phyloP scores from a whole-genome alignment of 2,329 filamentous ascomycete genomes.

The Xylariaceae sp. region DNA sequence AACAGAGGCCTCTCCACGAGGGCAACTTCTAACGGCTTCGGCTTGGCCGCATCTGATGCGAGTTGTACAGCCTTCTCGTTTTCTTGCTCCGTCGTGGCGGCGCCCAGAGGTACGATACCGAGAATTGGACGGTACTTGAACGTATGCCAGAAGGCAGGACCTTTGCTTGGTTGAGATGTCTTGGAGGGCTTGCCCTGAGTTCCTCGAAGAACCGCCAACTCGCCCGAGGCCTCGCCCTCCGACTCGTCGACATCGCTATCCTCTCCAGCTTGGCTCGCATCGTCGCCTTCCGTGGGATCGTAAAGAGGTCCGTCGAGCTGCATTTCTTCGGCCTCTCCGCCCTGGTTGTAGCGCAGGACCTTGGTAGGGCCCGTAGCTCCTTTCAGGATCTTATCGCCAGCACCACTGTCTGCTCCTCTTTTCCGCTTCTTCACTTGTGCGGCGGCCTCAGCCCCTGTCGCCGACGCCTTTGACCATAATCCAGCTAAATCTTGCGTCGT shows the following conservation, averaged over 20 bases:
- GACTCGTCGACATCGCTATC: conserved; percentile 33
- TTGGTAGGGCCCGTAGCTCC: conserved; percentile 34
- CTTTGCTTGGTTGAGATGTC: conserved; percentile 17
- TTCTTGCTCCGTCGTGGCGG: conserved; percentile 31
- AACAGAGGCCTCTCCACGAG: conserved; percentile 81
- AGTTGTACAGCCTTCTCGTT: conserved; percentile 14
- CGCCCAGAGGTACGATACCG: conserved; percentile 53
- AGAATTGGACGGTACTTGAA: conserved; percentile 94
- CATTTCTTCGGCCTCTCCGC: conserved; percentile 25
- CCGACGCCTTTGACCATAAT: conserved; percentile 26
- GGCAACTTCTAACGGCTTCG: conserved; percentile 65
- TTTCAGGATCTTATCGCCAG: conserved; percentile 48
- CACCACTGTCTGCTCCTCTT: conserved; percentile 46
- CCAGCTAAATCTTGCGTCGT: conserved; percentile 61
- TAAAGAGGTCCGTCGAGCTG: conserved; percentile 23
- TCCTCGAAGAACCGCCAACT: conserved; percentile 30
- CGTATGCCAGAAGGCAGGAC: conserved; percentile 63
- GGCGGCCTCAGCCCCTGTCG: conserved; percentile 28
- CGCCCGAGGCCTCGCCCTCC: conserved; percentile 33
- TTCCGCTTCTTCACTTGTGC: conserved; percentile 48
- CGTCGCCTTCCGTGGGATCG: conserved; percentile 31
- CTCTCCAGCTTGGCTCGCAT: conserved; percentile 25
- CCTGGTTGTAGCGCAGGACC: conserved; percentile 23
- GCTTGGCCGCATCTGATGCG: conserved; percentile 8
- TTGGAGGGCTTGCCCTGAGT: conserved; percentile 28